These are phyloP conservation scores for Herpetospermum pedunculosum DNA, from an alignment of 306 rosid species.

Conservation along the genomic window DNA sequence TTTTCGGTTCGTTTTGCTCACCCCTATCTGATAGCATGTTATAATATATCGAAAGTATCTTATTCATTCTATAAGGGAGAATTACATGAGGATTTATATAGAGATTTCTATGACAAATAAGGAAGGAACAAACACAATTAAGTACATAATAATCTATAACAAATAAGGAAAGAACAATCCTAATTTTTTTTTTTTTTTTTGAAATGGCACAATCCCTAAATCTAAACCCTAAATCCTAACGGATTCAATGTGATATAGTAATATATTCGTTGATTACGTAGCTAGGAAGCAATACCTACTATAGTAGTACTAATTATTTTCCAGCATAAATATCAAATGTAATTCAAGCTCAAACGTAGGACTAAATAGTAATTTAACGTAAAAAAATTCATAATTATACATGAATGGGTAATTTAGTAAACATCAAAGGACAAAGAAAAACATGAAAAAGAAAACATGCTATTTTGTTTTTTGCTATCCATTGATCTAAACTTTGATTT, in stretches of 20 bases:
- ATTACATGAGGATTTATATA: too few relatives aligned
- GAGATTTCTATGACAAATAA: too few relatives aligned
- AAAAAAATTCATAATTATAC: neutral
- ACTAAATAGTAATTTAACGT: neutral
- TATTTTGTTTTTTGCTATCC: neutral
- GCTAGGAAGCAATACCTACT: neutral
- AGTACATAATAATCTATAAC: too few relatives aligned
- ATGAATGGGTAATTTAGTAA: neutral
- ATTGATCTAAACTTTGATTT: neutral
- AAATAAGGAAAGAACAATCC: too few relatives aligned
- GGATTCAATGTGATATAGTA: neutral
- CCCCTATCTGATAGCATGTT: too few relatives aligned
- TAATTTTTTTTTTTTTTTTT: too few relatives aligned
- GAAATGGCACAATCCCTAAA: too few relatives aligned
- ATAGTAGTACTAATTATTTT: neutral
- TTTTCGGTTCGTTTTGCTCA: too few relatives aligned
- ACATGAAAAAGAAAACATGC: neutral
- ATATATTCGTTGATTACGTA: neutral
- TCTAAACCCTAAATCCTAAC: too few relatives aligned
- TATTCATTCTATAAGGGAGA: too few relatives aligned
- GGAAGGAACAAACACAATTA: too few relatives aligned
- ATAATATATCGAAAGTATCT: too few relatives aligned
- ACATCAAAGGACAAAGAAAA: neutral
- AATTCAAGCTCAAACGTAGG: neutral
- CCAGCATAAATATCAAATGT: neutral